Conservation (phyloP, 352 stramenopile genomes). For the Phytophthora pinifolia region DNA sequence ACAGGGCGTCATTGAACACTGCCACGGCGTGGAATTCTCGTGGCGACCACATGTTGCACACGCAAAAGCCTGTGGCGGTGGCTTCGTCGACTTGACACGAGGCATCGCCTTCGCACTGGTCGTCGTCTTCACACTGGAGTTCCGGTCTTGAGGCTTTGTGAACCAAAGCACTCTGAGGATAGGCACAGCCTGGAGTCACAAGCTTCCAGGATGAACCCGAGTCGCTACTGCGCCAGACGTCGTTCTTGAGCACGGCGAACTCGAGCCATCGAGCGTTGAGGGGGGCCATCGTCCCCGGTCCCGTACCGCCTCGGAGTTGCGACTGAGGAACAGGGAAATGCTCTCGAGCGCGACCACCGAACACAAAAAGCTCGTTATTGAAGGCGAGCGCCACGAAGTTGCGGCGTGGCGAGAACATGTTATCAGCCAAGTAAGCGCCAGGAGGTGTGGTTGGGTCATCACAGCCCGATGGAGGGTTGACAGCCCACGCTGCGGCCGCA, state of each 20-base stretch:
- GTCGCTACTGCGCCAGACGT: constrained; percentile 78
- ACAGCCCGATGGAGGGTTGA: constrained; percentile 46
- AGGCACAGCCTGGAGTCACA: constrained; percentile 61
- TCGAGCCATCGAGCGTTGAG: constrained; percentile 59
- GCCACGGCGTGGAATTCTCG: constrained; percentile 69
- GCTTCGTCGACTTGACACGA: constrained; percentile 50
- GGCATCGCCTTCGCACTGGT: constrained; percentile 68
- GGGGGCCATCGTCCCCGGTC: constrained; percentile 22
- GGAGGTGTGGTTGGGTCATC: constrained; percentile 60
- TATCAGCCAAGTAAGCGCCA: constrained; percentile 68
- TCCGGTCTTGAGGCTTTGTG: constrained; percentile 46
- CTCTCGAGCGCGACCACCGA: constrained; percentile 63
- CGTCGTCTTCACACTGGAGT: constrained; percentile 63
- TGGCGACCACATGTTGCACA: constrained; percentile 79
- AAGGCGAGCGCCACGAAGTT: constrained; percentile 69
- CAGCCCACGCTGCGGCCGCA: constrained; percentile 51
- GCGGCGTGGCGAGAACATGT: constrained; percentile 74
- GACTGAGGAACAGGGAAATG: constrained; percentile 56
- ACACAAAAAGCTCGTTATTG: constrained; percentile 58
- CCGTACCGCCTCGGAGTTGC: constrained; percentile 45
- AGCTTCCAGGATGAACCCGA: constrained; percentile 70
- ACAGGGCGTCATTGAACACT: constrained; percentile 45
- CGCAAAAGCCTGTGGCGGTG: constrained; percentile 49
- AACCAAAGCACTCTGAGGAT: constrained; percentile 50
- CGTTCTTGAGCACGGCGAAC: constrained; percentile 74